phyloP scores from a whole-genome alignment of 2,329 filamentous ascomycete genomes.

The Plectosphaerella sp. region DNA sequence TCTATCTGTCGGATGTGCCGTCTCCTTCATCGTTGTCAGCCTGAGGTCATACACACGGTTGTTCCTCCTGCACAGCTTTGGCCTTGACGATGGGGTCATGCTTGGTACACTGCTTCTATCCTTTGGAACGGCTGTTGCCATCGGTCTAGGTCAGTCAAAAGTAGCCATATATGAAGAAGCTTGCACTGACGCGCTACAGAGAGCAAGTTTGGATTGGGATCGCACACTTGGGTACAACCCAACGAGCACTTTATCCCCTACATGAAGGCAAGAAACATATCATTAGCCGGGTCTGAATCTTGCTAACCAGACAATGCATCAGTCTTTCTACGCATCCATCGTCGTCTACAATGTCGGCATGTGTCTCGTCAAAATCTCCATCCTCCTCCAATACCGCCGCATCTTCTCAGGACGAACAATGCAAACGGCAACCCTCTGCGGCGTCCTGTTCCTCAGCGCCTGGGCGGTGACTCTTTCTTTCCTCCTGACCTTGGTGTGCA shows the following conservation, averaged over 20 bases:
- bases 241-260: conserved; percentile 12
- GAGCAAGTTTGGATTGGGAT: conserved; percentile 16
- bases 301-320: background rate
- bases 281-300: background rate
- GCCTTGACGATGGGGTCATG: conserved; percentile 17
- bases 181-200: conserved; percentile 10
- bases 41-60: conserved; percentile 16
- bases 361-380: conserved; percentile 28
- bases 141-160: conserved; percentile 17
- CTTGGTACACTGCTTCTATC: conserved; percentile 13
- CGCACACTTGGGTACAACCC: conserved; percentile 13
- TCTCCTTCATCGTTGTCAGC: conserved; percentile 15
- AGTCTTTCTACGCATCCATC: conserved; percentile 26
- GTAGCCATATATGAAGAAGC: background rate
- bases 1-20: conserved; percentile 13
- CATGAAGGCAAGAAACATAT: conserved; percentile 10
- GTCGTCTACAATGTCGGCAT: conserved; percentile 27
- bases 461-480: conserved; percentile 23
- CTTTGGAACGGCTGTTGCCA: conserved; percentile 15
- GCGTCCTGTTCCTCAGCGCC: conserved; percentile 18
- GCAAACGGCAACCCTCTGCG: conserved; percentile 14
- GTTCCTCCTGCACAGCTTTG: conserved; percentile 15
- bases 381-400: conserved; percentile 32
- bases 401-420: conserved; percentile 25
- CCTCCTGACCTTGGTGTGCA: conserved; percentile 21